Conservation (phyloP, 768 basidiomycete genomes). For the Lentinula sp. region DNA sequence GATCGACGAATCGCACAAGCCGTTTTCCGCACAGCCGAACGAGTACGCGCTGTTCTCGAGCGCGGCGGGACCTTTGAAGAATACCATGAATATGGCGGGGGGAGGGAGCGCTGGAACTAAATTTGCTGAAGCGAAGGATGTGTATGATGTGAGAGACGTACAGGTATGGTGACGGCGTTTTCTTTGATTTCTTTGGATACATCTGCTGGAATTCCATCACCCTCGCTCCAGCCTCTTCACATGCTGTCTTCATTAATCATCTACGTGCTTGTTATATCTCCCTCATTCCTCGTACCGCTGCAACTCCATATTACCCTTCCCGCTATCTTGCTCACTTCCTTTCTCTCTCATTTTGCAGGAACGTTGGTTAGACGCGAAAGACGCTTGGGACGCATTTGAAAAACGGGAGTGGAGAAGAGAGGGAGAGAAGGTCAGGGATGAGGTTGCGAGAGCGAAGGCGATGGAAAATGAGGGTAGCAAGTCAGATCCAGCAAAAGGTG, state of each 20-base stretch:
- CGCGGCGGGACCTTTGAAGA: conserved; percentile 46
- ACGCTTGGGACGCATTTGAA: conserved; percentile 81
- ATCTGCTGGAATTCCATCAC: too few species aligned
- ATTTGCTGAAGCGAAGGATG: conserved; percentile 14
- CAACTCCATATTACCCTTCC: too few species aligned
- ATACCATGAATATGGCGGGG: background rate
- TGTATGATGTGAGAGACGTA: conserved; percentile 56
- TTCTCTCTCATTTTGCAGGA: conserved; percentile 47
- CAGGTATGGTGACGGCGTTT: background rate
- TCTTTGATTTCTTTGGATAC: background rate
- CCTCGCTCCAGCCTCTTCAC: too few species aligned
- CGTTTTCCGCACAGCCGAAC: conserved; percentile 52
- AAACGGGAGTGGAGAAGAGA: conserved; percentile 71
- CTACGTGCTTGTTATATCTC: too few species aligned
- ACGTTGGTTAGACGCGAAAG: conserved; percentile 84
- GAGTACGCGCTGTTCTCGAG: conserved; percentile 61
- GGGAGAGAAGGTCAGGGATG: conserved; percentile 51
- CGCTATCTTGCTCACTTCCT: too few species aligned
- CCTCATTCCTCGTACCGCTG: too few species aligned
- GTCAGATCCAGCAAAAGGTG: background rate
- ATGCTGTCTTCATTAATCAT: too few species aligned
- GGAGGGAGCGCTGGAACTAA: background rate
- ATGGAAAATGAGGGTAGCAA: background rate
- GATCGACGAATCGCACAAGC: conserved; percentile 25
- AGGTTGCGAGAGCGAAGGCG: conserved; percentile 21